phyloP scores from a whole-genome alignment of 768 basidiomycete genomes.

The Epithele typhae region DNA sequence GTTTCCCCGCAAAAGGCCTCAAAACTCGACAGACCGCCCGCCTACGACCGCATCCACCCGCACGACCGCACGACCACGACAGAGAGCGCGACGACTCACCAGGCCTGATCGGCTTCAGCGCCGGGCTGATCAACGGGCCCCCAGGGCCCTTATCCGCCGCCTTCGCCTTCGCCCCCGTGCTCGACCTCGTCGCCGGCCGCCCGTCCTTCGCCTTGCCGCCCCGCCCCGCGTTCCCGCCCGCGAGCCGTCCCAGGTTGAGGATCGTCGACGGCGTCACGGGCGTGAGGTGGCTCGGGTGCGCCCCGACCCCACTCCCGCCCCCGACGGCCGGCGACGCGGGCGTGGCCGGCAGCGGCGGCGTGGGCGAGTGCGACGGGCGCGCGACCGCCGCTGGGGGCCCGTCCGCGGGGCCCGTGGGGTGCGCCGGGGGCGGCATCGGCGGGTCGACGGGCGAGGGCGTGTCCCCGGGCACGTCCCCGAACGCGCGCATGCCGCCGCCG shows the following conservation, averaged over 20 bases:
- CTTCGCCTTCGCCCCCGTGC: conserved; percentile 27
- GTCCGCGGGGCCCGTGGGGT: conserved; percentile 33
- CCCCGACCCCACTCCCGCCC: too few species aligned
- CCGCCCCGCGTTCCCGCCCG: conserved; percentile 27
- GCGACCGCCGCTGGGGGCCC: conserved; percentile 71
- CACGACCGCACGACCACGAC: too few species aligned
- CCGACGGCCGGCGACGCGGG: conserved; percentile 4
- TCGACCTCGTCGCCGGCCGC: conserved; percentile 12
- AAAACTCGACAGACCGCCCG: too few species aligned
- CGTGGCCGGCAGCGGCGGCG: conserved; percentile 35
- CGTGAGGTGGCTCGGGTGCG: conserved; percentile 36
- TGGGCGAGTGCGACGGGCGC: conserved; percentile 81
- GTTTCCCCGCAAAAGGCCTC: too few species aligned
- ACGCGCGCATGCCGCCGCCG: conserved; percentile 31
- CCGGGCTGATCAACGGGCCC: conserved; percentile 42
- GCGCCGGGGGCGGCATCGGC: conserved; percentile 83
- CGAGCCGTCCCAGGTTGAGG: conserved; percentile 78
- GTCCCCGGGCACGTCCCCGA: conserved; percentile 34
- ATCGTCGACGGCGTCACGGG: conserved; percentile 92
- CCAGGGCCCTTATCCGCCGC: conserved; percentile 18
- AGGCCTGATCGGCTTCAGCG: conserved; percentile 70
- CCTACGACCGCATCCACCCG: too few species aligned
- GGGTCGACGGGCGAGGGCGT: conserved; percentile 87
- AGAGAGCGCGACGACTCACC: conserved; percentile 35
- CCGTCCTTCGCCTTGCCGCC: conserved; percentile 16